Conservation (phyloP, 306 rosid genomes). For the Quercus mongolica region DNA sequence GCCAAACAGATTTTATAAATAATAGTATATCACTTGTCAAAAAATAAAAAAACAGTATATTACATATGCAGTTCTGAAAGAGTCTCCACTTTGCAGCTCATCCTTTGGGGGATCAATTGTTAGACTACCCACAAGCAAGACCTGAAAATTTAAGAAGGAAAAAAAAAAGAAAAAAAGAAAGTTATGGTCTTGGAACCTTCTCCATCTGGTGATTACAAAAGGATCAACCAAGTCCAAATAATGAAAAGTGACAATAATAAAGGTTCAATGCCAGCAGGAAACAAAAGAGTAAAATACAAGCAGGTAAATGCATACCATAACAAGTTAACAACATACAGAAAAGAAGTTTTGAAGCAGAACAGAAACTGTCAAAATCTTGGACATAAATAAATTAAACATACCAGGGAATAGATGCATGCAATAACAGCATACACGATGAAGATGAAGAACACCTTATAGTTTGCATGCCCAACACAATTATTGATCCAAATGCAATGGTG, state of each 20-base stretch:
- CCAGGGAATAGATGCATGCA: conserved; percentile 90
- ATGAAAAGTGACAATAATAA: neutral
- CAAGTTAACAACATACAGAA: neutral
- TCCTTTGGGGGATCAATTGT: conserved; percentile 52
- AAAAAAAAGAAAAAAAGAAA: conserved; percentile 6
- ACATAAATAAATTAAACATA: conserved; percentile 33
- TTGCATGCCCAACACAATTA: conserved; percentile 92
- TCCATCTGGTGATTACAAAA: conserved; percentile 11
- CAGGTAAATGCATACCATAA: conserved; percentile 10
- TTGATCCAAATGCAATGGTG: conserved; percentile 99
- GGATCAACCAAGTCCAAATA: conserved; percentile 2
- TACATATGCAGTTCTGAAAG: conserved; percentile 79
- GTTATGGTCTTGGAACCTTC: neutral
- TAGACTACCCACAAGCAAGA: conserved; percentile 82
- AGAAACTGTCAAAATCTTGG: conserved; percentile 4
- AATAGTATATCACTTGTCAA: conserved; percentile 36
- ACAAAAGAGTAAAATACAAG: neutral
- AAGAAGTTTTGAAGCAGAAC: conserved; percentile 11
- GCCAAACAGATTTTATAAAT: conserved; percentile 2
- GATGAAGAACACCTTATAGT: conserved; percentile 85
- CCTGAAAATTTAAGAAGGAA: conserved; percentile 42
- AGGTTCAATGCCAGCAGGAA: neutral
- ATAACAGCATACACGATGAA: conserved; percentile 77
- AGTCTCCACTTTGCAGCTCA: conserved; percentile 57
- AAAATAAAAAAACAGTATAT: conserved; percentile 14